Percentiles rank a stretch among this genome's conserved stretches.
phyloP scores from a whole-genome alignment of 305 asterid species.

The Petunia hybrid region DNA sequence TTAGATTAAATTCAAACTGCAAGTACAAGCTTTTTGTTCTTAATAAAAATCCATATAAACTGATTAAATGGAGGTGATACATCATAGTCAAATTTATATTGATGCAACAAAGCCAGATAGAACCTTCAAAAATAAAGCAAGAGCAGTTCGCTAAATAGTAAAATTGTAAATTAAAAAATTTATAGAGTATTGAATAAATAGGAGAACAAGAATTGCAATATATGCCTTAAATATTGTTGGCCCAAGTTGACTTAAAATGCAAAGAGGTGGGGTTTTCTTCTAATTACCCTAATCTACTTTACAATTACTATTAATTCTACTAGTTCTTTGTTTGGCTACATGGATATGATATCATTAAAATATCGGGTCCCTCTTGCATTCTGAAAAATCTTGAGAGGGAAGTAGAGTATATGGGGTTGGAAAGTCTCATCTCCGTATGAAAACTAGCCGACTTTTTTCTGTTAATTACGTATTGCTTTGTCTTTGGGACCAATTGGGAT shows the following conservation, averaged over 20 bases:
- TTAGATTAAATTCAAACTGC: neutral
- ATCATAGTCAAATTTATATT: neutral
- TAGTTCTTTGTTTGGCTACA: neutral
- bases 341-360: neutral
- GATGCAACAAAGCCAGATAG: slow-evolving; percentile 5
- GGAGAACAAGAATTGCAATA: neutral
- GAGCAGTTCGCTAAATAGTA: neutral
- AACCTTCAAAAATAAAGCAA: neutral
- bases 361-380: neutral
- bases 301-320: neutral
- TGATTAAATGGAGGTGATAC: neutral
- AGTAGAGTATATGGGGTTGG: slow-evolving; percentile 2
- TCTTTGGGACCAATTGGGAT: neutral
- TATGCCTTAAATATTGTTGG: slow-evolving; percentile 19
- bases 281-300: slow-evolving; percentile 24
- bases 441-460: neutral
- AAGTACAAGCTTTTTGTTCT: neutral
- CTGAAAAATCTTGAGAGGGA: neutral
- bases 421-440: slow-evolving; percentile 15
- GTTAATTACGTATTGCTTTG: slow-evolving; percentile 3
- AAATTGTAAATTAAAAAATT: neutral
- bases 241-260: slow-evolving; percentile 23
- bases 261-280: neutral
- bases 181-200: neutral
- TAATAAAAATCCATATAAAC: neutral